Percentiles rank a stretch among this genome's conserved stretches.
phyloP scores from a whole-genome alignment of 306 rosid genomes.

The Hippophae gyantsensis region DNA sequence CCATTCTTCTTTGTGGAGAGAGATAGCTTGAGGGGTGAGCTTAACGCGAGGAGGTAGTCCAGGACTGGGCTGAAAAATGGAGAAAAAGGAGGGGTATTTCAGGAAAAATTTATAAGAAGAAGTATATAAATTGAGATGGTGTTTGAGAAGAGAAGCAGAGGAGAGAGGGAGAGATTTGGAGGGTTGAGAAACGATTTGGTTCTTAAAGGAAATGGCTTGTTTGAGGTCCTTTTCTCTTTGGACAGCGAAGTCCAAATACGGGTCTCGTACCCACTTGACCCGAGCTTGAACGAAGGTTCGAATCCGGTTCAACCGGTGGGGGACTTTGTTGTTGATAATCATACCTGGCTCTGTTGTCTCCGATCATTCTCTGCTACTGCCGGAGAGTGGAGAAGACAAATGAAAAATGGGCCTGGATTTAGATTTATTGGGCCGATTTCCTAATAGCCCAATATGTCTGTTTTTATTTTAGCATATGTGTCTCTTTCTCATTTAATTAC shows the following conservation, averaged over 20 bases:
- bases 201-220: conserved; percentile 48
- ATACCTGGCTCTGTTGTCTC: too few relatives aligned
- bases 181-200: conserved; percentile 49
- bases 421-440: too few relatives aligned
- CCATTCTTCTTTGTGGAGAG: conserved; percentile 55
- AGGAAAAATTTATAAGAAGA: conserved; percentile 41
- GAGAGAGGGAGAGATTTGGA: conserved; percentile 47
- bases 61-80: conserved; percentile 42
- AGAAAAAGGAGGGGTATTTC: conserved; percentile 41
- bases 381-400: neutral
- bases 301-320: conserved; percentile 28
- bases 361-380: neutral
- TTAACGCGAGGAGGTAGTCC: conserved; percentile 42
- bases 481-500: too few relatives aligned
- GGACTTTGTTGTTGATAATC: conserved; percentile 14
- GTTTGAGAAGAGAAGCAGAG: conserved; percentile 45
- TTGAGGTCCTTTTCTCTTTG: conserved; percentile 63
- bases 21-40: conserved; percentile 47
- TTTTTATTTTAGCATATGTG: too few relatives aligned
- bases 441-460: too few relatives aligned
- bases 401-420: neutral
- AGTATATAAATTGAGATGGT: conserved; percentile 40
- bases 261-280: conserved; percentile 81
- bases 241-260: conserved; percentile 57
- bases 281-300: conserved; percentile 56